phyloP scores from a whole-genome alignment of 192 early-diverging fungal genomes.

The Coemansia sp. region DNA sequence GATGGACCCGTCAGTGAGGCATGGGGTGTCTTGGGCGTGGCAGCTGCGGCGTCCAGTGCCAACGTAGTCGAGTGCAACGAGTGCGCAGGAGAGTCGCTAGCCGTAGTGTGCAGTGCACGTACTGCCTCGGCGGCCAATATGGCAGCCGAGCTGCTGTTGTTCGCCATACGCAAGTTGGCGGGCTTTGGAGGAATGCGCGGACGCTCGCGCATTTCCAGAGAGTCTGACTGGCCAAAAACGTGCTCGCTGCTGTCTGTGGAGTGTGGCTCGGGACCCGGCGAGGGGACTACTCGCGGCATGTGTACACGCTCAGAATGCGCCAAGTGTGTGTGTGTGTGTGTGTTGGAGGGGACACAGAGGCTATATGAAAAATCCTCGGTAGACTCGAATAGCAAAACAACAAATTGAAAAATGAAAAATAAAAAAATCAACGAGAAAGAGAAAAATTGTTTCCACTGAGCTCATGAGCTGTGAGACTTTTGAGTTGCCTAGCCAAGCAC shows the following conservation, averaged over 20 bases:
- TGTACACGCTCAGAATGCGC: conserved; percentile 2
- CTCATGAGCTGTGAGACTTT: too few species aligned
- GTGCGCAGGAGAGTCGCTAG: conserved; percentile 23
- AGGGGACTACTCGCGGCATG: conserved; percentile 5
- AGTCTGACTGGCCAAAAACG: neutral
- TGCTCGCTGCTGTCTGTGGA: conserved; percentile 1
- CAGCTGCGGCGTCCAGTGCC: conserved; percentile 27
- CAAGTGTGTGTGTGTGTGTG: neutral
- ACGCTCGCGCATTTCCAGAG: conserved; percentile 39
- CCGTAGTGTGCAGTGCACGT: conserved; percentile 18
- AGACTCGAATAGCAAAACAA: too few species aligned
- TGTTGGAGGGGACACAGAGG: neutral
- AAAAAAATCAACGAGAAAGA: too few species aligned
- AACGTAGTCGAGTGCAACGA: conserved; percentile 22
- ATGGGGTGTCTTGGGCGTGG: conserved; percentile 17
- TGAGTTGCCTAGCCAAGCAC: too few species aligned
- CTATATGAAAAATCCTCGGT: neutral
- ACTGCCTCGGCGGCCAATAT: conserved; percentile 25
- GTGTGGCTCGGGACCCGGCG: conserved; percentile 2
- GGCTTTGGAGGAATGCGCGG: conserved; percentile 51
- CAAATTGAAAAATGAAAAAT: too few species aligned
- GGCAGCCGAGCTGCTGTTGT: conserved; percentile 11
- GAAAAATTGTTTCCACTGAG: too few species aligned
- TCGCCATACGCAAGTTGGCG: conserved; percentile 33
- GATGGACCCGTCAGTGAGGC: neutral